These are phyloP conservation scores for Ustilago xerochloae DNA, from an alignment of 1,284 basidiomycete genomes.

Conservation along the genomic window DNA sequence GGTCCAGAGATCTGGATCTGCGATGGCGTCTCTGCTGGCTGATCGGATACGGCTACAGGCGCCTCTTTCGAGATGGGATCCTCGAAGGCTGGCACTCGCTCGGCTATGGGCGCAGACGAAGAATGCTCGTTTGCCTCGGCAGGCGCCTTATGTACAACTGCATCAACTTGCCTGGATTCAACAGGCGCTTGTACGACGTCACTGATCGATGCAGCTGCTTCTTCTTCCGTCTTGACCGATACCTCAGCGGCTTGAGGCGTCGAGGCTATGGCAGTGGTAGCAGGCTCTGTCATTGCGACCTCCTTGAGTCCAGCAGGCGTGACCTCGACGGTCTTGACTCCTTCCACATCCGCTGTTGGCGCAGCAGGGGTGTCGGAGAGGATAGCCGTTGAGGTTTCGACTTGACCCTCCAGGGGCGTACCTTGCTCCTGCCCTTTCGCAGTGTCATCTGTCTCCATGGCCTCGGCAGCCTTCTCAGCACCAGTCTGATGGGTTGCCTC, in stretches of 20 bases:
- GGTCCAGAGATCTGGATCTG: conserved; percentile 32
- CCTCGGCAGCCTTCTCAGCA: not conserved
- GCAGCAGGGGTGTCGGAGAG: not conserved
- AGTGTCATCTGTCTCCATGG: not conserved
- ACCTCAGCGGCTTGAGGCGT: not conserved
- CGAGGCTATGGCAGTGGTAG: not conserved
- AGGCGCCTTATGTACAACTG: not conserved
- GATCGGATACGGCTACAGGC: not conserved
- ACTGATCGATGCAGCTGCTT: not conserved
- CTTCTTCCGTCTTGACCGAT: conserved; percentile 18
- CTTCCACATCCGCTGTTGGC: not conserved
- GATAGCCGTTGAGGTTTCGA: not conserved
- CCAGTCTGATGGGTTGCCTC: not conserved
- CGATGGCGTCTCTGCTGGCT: not conserved
- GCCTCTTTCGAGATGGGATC: not conserved
- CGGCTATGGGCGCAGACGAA: not conserved
- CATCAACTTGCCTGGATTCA: not conserved
- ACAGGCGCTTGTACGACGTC: conserved; percentile 3
- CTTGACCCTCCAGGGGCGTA: not conserved
- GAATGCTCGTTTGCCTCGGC: not conserved
- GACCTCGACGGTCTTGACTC: not conserved
- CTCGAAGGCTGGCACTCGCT: not conserved
- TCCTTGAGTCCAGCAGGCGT: not conserved
- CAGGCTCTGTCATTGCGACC: not conserved
- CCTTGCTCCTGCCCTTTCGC: not conserved